These are phyloP conservation scores for Pelargonium hybrid DNA, from an alignment of 441 rosid species.

Conservation along the genomic window DNA sequence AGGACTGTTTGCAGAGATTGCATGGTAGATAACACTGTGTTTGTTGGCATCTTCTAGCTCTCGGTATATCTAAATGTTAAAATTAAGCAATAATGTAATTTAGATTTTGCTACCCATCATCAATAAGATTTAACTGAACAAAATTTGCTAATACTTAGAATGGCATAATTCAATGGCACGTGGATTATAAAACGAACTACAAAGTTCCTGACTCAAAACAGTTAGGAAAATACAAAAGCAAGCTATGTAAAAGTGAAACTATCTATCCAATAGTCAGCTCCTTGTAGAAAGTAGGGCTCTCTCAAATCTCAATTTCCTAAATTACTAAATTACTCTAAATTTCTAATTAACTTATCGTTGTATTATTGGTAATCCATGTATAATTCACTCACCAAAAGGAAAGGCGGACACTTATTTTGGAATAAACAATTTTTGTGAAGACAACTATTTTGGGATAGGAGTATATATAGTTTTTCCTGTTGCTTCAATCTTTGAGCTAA, in stretches of 20 bases:
- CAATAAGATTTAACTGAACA: neutral
- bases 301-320: no score
- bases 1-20: conserved; percentile 50
- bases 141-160: neutral
- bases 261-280: neutral
- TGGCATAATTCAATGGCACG: neutral
- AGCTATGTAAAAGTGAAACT: no score
- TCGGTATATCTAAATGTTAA: conserved; percentile 63
- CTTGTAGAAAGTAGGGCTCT: neutral
- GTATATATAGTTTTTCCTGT: neutral
- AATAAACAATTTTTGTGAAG: no score
- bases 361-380: no score
- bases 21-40: conserved; percentile 53
- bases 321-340: no score
- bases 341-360: no score
- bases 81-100: conserved; percentile 14
- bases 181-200: neutral
- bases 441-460: no score
- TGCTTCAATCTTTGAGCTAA: conserved; percentile 1
- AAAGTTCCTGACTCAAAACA: neutral
- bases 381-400: no score
- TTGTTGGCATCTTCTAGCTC: conserved; percentile 64
- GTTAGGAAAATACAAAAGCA: neutral
- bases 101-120: neutral
- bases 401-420: no score